Percentiles rank a stretch among this genome's conserved stretches.
These are phyloP conservation scores for Boletus huronensis DNA, from an alignment of 768 basidiomycete species.

Conservation along the genomic window DNA sequence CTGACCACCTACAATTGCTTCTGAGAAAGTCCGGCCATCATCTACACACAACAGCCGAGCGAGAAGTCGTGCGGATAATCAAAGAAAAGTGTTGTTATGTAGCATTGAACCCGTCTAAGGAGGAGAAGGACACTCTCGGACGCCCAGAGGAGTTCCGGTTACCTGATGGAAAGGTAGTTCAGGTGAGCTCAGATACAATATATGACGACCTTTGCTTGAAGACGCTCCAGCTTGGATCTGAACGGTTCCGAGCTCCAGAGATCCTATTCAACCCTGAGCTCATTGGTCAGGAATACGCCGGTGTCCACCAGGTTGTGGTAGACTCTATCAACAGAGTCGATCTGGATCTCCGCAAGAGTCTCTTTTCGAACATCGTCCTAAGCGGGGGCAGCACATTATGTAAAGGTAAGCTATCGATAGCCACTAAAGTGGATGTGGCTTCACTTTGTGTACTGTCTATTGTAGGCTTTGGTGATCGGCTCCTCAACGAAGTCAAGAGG, in stretches of 20 bases:
- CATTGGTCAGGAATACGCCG: conserved; percentile 93
- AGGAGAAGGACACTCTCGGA: conserved; percentile 85
- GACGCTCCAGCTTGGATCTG: conserved; percentile 72
- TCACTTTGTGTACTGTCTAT: conserved; percentile 4
- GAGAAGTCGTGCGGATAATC: conserved; percentile 93
- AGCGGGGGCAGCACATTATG: conserved; percentile 96
- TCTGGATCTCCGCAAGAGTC: conserved; percentile 89
- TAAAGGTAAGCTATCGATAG: conserved; percentile 55
- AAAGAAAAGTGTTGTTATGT: conserved; percentile 99
- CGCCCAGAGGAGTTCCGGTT: conserved; percentile 85
- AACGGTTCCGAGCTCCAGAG: conserved; percentile 96
- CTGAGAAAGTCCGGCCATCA: conserved; percentile 93
- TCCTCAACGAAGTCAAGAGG: conserved; percentile 96
- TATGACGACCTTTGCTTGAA: conserved; percentile 12
- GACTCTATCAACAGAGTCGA: conserved; percentile 97
- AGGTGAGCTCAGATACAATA: conserved; percentile 47
- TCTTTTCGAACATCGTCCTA: conserved; percentile 95
- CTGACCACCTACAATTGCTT: conserved; percentile 91
- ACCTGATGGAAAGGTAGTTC: conserved; percentile 92
- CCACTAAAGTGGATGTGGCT: conserved; percentile 16
- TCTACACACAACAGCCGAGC: conserved; percentile 94
- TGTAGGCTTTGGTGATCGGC: conserved; percentile 89
- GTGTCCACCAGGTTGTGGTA: conserved; percentile 98
- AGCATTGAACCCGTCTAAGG: conserved; percentile 87
- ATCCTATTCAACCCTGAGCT: conserved; percentile 97